Conservation (phyloP, 1,284 basidiomycete genomes). For the Coriolopsis trogii region DNA sequence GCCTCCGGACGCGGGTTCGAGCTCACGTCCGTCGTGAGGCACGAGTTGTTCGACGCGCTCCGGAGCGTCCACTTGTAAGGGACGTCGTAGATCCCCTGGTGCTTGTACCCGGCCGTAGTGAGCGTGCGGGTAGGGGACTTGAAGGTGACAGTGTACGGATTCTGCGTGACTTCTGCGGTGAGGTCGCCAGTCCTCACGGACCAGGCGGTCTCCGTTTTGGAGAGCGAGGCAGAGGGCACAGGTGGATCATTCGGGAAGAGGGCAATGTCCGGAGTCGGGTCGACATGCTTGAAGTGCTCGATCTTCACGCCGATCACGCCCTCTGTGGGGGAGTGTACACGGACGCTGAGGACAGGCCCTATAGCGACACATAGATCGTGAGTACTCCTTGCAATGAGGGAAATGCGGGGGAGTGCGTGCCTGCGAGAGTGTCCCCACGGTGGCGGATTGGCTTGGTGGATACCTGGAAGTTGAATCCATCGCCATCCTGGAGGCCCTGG, state of each 20-base stretch:
- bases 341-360: constrained; percentile 63
- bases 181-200: constrained; percentile 47
- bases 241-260: constrained; percentile 66
- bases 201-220: constrained; percentile 40
- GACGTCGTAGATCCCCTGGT: constrained; percentile 68
- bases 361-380: no score
- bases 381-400: no score
- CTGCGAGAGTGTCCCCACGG: constrained; percentile 71
- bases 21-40: constrained; percentile 55
- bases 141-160: constrained; percentile 66
- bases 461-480: constrained; percentile 61
- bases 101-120: constrained; percentile 58
- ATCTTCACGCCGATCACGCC: constrained; percentile 69
- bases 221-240: constrained; percentile 45
- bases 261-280: constrained; percentile 52
- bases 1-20: constrained; percentile 57
- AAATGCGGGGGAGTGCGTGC: constrained; percentile 34
- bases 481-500: constrained; percentile 43
- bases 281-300: constrained; percentile 56
- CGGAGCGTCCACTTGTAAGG: constrained; percentile 64
- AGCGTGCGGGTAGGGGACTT: constrained; percentile 51
- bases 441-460: constrained; percentile 67
- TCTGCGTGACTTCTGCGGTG: constrained; percentile 55
- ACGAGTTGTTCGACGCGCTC: constrained; percentile 62
- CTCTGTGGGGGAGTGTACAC: constrained; percentile 65